Evolutionary conservation across 1,284 basidiomycete species (phyloP).

Genomic region (Taiwanofungus camphoratus): DNA sequence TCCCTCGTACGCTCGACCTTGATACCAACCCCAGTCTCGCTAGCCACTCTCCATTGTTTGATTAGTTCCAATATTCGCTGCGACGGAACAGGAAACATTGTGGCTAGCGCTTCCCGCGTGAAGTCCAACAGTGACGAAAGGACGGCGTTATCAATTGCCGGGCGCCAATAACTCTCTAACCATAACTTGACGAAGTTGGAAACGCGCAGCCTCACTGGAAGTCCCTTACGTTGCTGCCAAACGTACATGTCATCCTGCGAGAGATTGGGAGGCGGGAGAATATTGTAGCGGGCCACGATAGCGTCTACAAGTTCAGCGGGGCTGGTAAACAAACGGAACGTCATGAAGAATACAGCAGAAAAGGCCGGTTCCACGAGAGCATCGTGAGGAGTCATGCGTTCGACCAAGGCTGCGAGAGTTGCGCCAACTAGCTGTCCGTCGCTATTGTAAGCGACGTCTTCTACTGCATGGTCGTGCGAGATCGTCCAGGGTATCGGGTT

Average conservation of each 20-base stretch:
- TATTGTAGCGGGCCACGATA: slow-evolving; percentile 79
- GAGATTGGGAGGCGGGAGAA: slow-evolving; percentile 55
- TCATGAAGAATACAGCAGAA: slow-evolving; percentile 87
- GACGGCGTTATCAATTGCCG: slow-evolving; percentile 56
- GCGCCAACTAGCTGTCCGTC: slow-evolving; percentile 91
- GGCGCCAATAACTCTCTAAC: slow-evolving; percentile 89
- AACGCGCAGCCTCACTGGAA: slow-evolving; percentile 85
- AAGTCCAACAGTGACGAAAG: slow-evolving; percentile 61
- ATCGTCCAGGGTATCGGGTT: slow-evolving; percentile 52
- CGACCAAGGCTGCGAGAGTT: slow-evolving; percentile 82
- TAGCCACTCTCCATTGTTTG: slow-evolving; percentile 34
- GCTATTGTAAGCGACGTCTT: slow-evolving; percentile 86
- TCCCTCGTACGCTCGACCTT: slow-evolving; percentile 60
- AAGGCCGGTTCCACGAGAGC: slow-evolving; percentile 83
- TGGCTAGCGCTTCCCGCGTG: slow-evolving; percentile 52
- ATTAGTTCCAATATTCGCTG: slow-evolving; percentile 74
- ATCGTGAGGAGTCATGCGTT: slow-evolving; percentile 96
- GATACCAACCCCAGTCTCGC: slow-evolving; percentile 41
- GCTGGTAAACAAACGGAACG: slow-evolving; percentile 90
- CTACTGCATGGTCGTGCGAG: slow-evolving; percentile 66
- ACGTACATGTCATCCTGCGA: slow-evolving; percentile 58
- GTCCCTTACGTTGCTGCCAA: slow-evolving; percentile 84
- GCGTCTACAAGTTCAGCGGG: slow-evolving; percentile 73
- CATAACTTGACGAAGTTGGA: slow-evolving; percentile 91
- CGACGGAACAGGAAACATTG: slow-evolving; percentile 63